Conservation (phyloP, 2,329 filamentous ascomycete genomes). For the Penicillium sp. region DNA sequence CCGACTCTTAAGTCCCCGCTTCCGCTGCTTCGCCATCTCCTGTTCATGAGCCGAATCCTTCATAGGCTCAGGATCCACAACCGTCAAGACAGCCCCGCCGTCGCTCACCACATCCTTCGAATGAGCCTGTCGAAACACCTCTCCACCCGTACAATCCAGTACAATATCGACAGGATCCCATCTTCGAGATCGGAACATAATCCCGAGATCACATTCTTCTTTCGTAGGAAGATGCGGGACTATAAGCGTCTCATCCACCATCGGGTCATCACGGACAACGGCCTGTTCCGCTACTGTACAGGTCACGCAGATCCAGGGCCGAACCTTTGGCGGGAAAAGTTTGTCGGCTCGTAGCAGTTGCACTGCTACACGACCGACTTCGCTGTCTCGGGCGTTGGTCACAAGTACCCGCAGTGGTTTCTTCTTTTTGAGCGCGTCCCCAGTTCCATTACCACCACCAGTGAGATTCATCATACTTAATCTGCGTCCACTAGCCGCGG, state of each 20-base stretch:
- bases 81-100: conserved; percentile 35
- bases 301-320: conserved; percentile 42
- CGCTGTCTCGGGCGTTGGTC: conserved; percentile 37
- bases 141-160: conserved; percentile 39
- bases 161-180: conserved; percentile 43
- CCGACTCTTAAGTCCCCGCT: conserved; percentile 28
- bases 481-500: background rate
- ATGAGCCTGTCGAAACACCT: conserved; percentile 36
- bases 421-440: conserved; percentile 3
- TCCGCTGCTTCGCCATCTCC: conserved; percentile 19
- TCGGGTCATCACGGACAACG: conserved; percentile 27
- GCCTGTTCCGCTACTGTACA: conserved; percentile 28
- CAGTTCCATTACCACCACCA: conserved; percentile 2
- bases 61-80: conserved; percentile 31
- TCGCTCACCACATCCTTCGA: conserved; percentile 34
- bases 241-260: conserved; percentile 38
- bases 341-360: conserved; percentile 37
- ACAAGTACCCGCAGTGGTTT: conserved; percentile 37
- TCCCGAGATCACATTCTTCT: conserved; percentile 30
- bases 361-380: conserved; percentile 39
- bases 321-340: conserved; percentile 28
- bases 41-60: conserved; percentile 15
- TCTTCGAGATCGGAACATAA: conserved; percentile 29
- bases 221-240: conserved; percentile 25
- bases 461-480: background rate